Evolutionary conservation across 2,329 filamentous ascomycete species (phyloP).

Genomic region (Aspergillus uvarum): DNA sequence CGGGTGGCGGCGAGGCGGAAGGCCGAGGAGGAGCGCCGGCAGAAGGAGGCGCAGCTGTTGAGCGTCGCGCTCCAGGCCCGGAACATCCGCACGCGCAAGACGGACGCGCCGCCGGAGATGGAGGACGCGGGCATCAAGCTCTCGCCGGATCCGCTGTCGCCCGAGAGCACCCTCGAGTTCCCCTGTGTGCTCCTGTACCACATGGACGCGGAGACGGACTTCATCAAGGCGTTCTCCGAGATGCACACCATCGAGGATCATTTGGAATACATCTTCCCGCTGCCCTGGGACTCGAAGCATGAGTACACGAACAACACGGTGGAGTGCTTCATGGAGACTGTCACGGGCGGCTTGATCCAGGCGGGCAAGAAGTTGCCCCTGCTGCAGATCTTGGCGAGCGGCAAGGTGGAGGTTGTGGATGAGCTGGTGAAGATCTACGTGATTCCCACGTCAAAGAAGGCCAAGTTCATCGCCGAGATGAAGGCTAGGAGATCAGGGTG

Average conservation of each 20-base stretch:
- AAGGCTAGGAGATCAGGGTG: constrained; percentile 65
- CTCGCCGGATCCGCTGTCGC: constrained; percentile 69
- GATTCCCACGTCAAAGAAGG: constrained; percentile 68
- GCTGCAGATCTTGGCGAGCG: constrained; percentile 70
- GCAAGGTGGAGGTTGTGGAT: constrained; percentile 84
- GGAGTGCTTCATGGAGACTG: constrained; percentile 88
- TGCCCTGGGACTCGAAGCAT: constrained; percentile 75
- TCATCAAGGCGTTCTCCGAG: constrained; percentile 85
- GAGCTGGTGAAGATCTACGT: constrained; percentile 80
- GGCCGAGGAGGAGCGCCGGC: constrained; percentile 46
- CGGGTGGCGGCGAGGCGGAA: constrained; percentile 57
- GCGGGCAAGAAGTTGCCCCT: constrained; percentile 81
- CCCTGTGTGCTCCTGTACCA: constrained; percentile 86
- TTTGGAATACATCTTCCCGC: constrained; percentile 78
- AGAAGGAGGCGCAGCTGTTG: constrained; percentile 62
- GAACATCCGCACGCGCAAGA: constrained; percentile 67
- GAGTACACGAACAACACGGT: constrained; percentile 67
- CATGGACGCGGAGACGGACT: constrained; percentile 76
- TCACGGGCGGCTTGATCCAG: constrained; percentile 76
- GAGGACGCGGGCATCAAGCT: constrained; percentile 76
- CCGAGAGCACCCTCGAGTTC: constrained; percentile 69
- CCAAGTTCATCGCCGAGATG: constrained; percentile 78
- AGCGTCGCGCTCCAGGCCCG: constrained; percentile 66
- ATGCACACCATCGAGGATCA: constrained; percentile 73
- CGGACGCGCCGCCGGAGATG: constrained; percentile 75